Evolutionary conservation across 2,329 filamentous ascomycete genomes (phyloP), one percentile per base, ranked within the genome.

Genomic region (Pseudodiploospora longispora): DNA sequence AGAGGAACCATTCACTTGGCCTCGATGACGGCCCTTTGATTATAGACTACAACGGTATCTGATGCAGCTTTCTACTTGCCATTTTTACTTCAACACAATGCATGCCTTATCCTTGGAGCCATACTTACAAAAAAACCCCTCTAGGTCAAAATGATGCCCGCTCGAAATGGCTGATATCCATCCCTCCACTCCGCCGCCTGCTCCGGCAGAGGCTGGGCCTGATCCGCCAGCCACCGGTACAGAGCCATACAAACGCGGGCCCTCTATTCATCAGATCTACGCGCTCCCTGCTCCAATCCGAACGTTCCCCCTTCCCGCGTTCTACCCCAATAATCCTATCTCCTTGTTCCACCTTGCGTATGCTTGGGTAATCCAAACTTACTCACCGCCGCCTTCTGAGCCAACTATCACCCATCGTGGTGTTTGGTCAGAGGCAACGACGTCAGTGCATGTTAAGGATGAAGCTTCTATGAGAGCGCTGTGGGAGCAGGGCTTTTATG

Each of bases 11-110:
- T 74, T 74, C 72, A 73, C 64, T 73, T 70, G 67, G 71, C 70
- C 76, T 78, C 75, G 52, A 67, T 83, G 80, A 74, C 68, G 67
- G 77, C 69, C 74, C 71, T 71, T 75, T 75, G 59, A 64, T 66
- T 79, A 82, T 84, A 85, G 86, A 93, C 87, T 93, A 93, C 86
- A 91, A 93, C 87, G 87, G 87, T 93, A 93, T 93, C 87, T 93
- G 87, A 93, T 77, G 72, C 60, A 63, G 62, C 52, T 47, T 9
- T 32, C 41, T 38, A 41, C 37, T 36, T 39, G 19, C 36, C 29
- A 27, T 40, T 48, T 28, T n/a, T 30, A 30, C 31, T n/a, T 8
- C 37, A 6, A 29, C 32, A 5, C 29, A 3, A n/a, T n/a, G 6
- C 6, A 35, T 10, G 27, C n/a, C 29, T 28, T 30, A 9, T 39